phyloP scores from a whole-genome alignment of 164 flowering plant genomes.

The Piper betle region DNA sequence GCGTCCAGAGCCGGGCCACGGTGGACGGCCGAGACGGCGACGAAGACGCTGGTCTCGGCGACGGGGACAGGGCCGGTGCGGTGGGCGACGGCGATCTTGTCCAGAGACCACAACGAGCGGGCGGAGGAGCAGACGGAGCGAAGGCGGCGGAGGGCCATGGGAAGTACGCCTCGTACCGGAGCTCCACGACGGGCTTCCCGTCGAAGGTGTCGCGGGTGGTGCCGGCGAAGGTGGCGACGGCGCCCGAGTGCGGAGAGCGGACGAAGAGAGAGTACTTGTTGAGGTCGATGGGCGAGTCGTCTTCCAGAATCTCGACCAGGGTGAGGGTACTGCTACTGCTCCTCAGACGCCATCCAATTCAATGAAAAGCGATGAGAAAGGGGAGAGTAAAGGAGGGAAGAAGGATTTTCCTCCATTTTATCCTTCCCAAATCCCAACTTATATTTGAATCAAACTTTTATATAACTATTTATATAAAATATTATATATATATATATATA shows the following conservation, averaged over 20 bases:
- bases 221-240: conserved; percentile 84
- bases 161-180: conserved; percentile 84
- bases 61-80: conserved; percentile 72
- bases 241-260: conserved; percentile 62
- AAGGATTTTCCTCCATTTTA: too few species aligned
- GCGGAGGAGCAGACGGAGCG: conserved; percentile 59
- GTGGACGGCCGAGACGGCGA: conserved; percentile 75
- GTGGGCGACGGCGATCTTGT: conserved; percentile 65
- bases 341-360: too few species aligned
- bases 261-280: conserved; percentile 56
- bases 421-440: too few species aligned
- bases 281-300: conserved; percentile 26
- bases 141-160: conserved; percentile 69
- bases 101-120: conserved; percentile 50
- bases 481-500: too few species aligned
- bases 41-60: conserved; percentile 76
- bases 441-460: too few species aligned
- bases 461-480: too few species aligned
- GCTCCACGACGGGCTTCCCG: conserved; percentile 69
- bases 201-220: conserved; percentile 80
- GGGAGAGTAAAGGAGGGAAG: too few species aligned
- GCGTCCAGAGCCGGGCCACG: conserved; percentile 75
- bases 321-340: too few species aligned
- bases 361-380: too few species aligned
- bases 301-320: conserved; percentile 6